Evolutionary conservation across 352 stramenopile genomes (phyloP).

Genomic region (Globisporangium radiosum): DNA sequence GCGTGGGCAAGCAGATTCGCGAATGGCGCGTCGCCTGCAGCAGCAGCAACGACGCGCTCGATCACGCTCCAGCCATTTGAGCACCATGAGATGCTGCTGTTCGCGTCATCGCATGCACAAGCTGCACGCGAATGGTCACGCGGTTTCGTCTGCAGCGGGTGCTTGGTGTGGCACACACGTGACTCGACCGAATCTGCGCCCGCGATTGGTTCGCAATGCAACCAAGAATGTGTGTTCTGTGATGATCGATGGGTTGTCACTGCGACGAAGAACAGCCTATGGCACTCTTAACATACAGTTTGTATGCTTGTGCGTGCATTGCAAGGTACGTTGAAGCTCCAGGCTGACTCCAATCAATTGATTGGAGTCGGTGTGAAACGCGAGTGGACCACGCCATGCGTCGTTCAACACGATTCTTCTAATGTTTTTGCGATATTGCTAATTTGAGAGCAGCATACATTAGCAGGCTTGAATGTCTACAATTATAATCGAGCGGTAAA

Average conservation of each 20-base stretch:
- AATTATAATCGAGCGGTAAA: too few species aligned
- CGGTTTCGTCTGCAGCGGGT: not conserved
- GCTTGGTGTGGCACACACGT: not conserved
- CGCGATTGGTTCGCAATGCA: not conserved
- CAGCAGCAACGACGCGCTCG: too few species aligned
- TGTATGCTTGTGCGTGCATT: not conserved
- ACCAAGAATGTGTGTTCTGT: not conserved
- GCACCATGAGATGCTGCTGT: not conserved
- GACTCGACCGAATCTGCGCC: not conserved
- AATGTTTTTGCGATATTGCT: too few species aligned
- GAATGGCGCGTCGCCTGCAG: conserved; percentile 2
- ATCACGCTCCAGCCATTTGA: not conserved
- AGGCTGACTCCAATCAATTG: conserved; percentile 1
- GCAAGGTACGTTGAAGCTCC: not conserved
- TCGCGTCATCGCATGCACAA: not conserved
- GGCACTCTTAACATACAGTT: not conserved
- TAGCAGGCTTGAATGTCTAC: too few species aligned
- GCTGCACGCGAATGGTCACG: not conserved
- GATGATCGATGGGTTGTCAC: not conserved
- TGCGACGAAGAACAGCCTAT: not conserved
- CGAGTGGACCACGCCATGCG: not conserved
- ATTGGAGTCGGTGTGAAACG: not conserved
- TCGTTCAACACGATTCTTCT: not conserved
- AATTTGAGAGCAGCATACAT: too few species aligned
- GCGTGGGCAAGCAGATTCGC: conserved; percentile 6